Evolutionary conservation across 345 rosid genomes (phyloP), one percentile per base, ranked within the genome.

Genomic region (Iberis pinnata): DNA sequence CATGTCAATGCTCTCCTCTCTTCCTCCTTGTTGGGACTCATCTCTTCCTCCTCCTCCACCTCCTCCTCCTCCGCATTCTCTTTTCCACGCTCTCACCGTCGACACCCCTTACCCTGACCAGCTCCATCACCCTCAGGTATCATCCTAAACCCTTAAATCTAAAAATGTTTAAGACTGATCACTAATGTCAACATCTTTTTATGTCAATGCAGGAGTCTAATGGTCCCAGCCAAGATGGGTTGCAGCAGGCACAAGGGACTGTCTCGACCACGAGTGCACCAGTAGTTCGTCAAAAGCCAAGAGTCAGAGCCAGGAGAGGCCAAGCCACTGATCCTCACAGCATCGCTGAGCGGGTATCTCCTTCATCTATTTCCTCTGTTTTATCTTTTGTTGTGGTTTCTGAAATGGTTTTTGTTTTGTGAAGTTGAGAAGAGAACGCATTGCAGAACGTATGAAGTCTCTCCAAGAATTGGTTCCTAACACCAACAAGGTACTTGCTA

Each of bases 261-360:
- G 92, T 80, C 8, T 78, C 92, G 2, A 73, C 71, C 8, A 80
- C 78, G 0, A 86, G 77, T 6, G 76, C 80, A 17, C 73, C 88
- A 6, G 75, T 73, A 8, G 45, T 5, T 40, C 92, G 82, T 43
- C 89, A 89, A 0, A 85, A 69, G 70, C 97, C 81, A 37, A 75
- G 90, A 52, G 83, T 83, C n/a, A 70, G 98, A 66, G 98, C 98
- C 15, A 65, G 97, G 58, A 78, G 98, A 73, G 98, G 98, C 49
- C 98, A 92, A 77, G 98, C 98, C 20, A 92, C 98, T 16, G 98
- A 88, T 57, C 98, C 98, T 22, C 98, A 92, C 49, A 92, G 98
- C 63, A 88, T 92, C 16, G 98, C 98, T 43, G 98, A 92, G 64
- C 61, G 98, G 47, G 98, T 92, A 80, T 39, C 37, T 49, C 40